Percentiles rank a stretch among this genome's conserved stretches.
phyloP scores from a whole-genome alignment of 2,329 filamentous ascomycete genomes.

The Truncatella angustata region DNA sequence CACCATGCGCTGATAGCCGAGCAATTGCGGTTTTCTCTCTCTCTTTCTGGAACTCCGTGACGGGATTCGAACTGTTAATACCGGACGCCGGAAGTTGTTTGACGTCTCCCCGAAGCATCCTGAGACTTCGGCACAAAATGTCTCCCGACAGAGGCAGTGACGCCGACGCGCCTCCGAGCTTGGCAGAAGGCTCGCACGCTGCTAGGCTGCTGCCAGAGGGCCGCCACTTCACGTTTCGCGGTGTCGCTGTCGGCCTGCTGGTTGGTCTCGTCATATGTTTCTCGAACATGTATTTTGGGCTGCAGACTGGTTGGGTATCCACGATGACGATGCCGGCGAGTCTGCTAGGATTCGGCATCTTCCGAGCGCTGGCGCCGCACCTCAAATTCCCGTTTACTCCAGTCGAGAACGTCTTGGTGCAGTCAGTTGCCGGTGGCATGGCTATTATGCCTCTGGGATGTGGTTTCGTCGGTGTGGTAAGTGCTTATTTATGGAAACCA shows the following conservation, averaged over 20 bases:
- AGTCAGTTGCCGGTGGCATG: conserved; percentile 92
- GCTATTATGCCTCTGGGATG: conserved; percentile 96
- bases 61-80: neutral
- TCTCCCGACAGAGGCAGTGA: conserved; percentile 24
- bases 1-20: neutral
- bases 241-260: conserved; percentile 72
- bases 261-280: conserved; percentile 93
- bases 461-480: conserved; percentile 84
- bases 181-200: conserved; percentile 12
- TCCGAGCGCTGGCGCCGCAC: conserved; percentile 72
- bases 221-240: conserved; percentile 81
- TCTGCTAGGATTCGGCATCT: conserved; percentile 91
- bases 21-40: too few species aligned
- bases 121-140: conserved; percentile 14
- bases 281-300: conserved; percentile 98
- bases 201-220: conserved; percentile 35
- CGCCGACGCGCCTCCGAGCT: conserved; percentile 6
- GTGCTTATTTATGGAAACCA: conserved; percentile 18
- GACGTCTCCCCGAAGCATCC: neutral
- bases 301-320: conserved; percentile 73
- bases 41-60: too few species aligned
- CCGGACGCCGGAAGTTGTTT: neutral
- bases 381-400: conserved; percentile 83
- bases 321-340: conserved; percentile 98
- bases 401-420: conserved; percentile 93